Conservation (phyloP, 257 asterid genomes). For the Solanum infundibuliforme region DNA sequence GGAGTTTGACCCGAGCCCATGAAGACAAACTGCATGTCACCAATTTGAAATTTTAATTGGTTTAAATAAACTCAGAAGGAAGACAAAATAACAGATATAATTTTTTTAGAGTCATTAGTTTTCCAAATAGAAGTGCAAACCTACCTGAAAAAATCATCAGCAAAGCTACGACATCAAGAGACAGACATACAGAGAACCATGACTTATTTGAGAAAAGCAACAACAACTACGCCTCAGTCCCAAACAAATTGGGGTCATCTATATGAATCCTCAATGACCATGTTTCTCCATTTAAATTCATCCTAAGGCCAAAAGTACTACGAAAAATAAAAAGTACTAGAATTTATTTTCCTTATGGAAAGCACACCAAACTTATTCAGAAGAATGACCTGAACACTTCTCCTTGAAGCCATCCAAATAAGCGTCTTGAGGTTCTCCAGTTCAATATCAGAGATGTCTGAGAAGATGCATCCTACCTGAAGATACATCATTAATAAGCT, state of each 20-base stretch:
- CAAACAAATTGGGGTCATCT: background rate
- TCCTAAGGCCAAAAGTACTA: background rate
- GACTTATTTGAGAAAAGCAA: background rate
- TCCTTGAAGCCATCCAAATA: constrained; percentile 47
- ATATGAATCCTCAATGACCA: background rate
- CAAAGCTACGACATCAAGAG: background rate
- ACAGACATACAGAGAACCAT: background rate
- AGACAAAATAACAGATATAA: background rate
- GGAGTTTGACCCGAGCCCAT: constrained; percentile 35
- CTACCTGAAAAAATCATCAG: background rate
- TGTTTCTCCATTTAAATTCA: background rate
- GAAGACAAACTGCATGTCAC: constrained; percentile 47
- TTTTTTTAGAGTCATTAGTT: background rate
- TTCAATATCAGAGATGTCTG: constrained; percentile 34
- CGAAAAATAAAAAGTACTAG: background rate
- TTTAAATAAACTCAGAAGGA: background rate
- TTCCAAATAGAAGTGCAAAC: background rate
- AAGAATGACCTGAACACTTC: constrained; percentile 52
- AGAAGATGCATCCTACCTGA: constrained; percentile 69
- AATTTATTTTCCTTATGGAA: background rate
- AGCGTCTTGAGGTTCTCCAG: constrained; percentile 46
- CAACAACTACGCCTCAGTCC: background rate
- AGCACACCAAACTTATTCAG: background rate
- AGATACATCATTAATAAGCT: constrained; percentile 6
- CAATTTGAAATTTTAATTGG: constrained; percentile 3